Evolutionary conservation across 257 asterid genomes (phyloP).

Genomic region (Leptodermis oblonga): DNA sequence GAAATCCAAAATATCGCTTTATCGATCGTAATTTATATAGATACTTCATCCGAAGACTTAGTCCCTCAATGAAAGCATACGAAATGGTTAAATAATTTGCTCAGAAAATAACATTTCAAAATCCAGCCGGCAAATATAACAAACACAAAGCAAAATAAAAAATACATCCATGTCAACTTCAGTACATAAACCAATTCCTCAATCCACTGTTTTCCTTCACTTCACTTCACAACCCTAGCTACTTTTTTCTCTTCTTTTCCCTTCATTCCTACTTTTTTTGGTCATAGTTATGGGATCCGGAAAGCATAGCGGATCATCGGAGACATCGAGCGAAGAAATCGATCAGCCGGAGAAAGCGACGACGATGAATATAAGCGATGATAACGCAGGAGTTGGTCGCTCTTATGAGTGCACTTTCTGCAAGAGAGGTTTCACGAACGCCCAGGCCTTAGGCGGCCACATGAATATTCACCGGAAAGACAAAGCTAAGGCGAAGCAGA

Average conservation of each 20-base stretch:
- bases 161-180: conserved; percentile 9
- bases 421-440: conserved; percentile 81
- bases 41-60: conserved; percentile 11
- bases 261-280: not conserved
- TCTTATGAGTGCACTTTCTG: conserved; percentile 74
- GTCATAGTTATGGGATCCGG: conserved; percentile 31
- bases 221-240: conserved; percentile 13
- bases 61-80: conserved; percentile 2
- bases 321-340: conserved; percentile 37
- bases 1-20: not conserved
- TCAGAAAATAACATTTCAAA: conserved; percentile 7
- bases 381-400: conserved; percentile 40
- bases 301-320: conserved; percentile 28
- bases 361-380: conserved; percentile 35
- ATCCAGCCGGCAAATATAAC: conserved; percentile 18
- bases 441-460: conserved; percentile 91
- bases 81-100: not conserved
- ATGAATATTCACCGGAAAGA: conserved; percentile 92
- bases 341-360: conserved; percentile 28
- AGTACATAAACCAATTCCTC: not conserved
- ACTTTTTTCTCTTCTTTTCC: not conserved
- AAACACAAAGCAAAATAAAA: conserved; percentile 4
- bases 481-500: conserved; percentile 49
- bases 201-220: not conserved
- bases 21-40: not conserved